These are phyloP conservation scores for Aspergillus neotritici DNA, from an alignment of 2,329 filamentous ascomycete species.

Conservation along the genomic window DNA sequence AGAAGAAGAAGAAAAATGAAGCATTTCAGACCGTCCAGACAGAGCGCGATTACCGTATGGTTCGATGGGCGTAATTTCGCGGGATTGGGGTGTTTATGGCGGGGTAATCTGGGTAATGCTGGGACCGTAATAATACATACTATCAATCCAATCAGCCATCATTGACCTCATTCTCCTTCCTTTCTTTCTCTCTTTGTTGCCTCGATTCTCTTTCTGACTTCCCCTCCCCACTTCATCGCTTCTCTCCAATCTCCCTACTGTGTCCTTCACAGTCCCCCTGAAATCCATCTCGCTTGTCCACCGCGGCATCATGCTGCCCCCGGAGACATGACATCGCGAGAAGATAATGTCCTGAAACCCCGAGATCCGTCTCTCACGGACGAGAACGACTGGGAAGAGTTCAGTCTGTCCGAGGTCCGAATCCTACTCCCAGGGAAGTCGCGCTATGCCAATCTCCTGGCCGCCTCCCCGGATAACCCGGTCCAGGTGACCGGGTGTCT, in stretches of 20 bases:
- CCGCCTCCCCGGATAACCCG: conserved; percentile 50
- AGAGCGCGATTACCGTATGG: no score
- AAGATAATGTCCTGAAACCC: conserved; percentile 42
- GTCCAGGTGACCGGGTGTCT: conserved; percentile 51
- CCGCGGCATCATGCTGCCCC: conserved; percentile 29
- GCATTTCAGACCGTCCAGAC: no score
- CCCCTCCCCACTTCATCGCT: conserved; percentile 1
- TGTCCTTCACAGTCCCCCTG: background rate
- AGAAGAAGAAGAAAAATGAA: no score
- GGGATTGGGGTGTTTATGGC: no score
- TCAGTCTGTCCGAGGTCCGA: conserved; percentile 51
- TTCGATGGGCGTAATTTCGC: no score
- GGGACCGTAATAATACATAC: background rate
- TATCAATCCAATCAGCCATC: background rate
- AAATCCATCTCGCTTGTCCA: background rate
- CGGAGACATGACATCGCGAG: conserved; percentile 40
- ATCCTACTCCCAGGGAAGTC: conserved; percentile 46
- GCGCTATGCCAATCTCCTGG: conserved; percentile 50
- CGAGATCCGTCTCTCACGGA: conserved; percentile 41
- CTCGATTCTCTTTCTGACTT: background rate
- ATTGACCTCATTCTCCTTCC: conserved; percentile 4
- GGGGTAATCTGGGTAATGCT: no score
- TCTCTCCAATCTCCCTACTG: background rate
- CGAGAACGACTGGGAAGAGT: conserved; percentile 57
- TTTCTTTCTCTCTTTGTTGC: background rate